Base-by-base conservation (phyloP, 306 rosid genomes). In the Ochetophila trinervis region DNA sequence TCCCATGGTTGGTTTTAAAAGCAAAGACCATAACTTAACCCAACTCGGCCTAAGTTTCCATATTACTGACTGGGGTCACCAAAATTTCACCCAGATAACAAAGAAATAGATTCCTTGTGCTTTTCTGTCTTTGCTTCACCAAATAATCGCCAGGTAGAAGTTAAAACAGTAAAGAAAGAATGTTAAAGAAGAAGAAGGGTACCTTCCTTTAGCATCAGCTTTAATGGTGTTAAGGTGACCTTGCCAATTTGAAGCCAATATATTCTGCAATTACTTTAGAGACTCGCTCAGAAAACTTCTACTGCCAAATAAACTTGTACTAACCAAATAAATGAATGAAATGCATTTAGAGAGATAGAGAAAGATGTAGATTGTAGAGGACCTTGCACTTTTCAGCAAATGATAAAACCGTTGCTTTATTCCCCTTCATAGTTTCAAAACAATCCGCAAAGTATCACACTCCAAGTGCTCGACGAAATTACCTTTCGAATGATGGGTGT, bases 201-300 rank as follows among this genome's bases (percentile, higher is more conserved):
- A 93, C 99, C 99, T 86, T 83, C 96, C 99, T 80, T 87, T 86
- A 44, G 84, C 87, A 66, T 90, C 97, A 27, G 86, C 94, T 79
- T 84, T 93, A 71, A 92, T 71, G 51, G 98, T 89, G 60, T 85
- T 89, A 62, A 89, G 93, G 34, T 76, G 81, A 37, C 93, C 95
- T 69, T 79, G 87, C 97, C 99, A 93, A 36, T 86, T 93, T 32
- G 99, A 81, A 60, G 91, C 86, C 77, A 87, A 76, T 60, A 93
- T 84, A 60, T 74, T 81, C 99, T 90, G 81, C 80, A 82, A 52
- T 3, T 35, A 40, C 6, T n/a, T 57, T 30, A 15, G 17, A 51
- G 20, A 15, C 4, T 21, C 4, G n/a, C 17, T 17, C n/a, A 50
- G 40, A 7, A 53, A 3, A 44, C 62, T 59, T 35, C 10, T 6